Conservation (phyloP, 1,284 basidiomycete species). For the Sanguinoderma infundibulare region DNA sequence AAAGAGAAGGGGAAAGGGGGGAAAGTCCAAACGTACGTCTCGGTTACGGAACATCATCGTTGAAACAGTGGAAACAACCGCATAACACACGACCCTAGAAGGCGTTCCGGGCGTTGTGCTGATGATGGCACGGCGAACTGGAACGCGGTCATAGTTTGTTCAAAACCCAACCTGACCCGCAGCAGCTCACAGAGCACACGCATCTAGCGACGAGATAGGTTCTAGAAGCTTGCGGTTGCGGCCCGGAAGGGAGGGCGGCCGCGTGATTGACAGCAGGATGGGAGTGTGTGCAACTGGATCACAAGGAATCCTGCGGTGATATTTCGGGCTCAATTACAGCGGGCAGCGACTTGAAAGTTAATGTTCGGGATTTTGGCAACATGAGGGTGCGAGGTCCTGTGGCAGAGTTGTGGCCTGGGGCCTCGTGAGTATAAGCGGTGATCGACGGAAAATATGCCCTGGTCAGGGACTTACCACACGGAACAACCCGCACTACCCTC, state of each 20-base stretch:
- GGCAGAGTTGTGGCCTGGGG: no score
- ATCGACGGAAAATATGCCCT: background rate
- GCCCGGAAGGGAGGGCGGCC: background rate
- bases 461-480: background rate
- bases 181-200: background rate
- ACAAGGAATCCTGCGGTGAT: constrained; percentile 6
- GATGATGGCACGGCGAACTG: background rate
- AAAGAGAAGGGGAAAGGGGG: background rate
- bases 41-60: constrained; percentile 22
- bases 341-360: background rate
- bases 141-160: background rate
- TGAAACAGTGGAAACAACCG: constrained; percentile 5
- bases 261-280: constrained; percentile 10
- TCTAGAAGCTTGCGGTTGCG: constrained; percentile 7
- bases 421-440: no score
- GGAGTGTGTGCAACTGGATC: background rate
- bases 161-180: background rate
- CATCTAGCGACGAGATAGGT: background rate
- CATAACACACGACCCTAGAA: background rate
- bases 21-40: background rate
- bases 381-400: background rate
- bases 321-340: constrained; percentile 8
- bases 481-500: background rate
- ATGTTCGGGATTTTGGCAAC: constrained; percentile 1
- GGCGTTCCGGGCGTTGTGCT: background rate